Base-by-base conservation (phyloP, 2,329 filamentous ascomycete genomes). In the Xylariales sp. region DNA sequence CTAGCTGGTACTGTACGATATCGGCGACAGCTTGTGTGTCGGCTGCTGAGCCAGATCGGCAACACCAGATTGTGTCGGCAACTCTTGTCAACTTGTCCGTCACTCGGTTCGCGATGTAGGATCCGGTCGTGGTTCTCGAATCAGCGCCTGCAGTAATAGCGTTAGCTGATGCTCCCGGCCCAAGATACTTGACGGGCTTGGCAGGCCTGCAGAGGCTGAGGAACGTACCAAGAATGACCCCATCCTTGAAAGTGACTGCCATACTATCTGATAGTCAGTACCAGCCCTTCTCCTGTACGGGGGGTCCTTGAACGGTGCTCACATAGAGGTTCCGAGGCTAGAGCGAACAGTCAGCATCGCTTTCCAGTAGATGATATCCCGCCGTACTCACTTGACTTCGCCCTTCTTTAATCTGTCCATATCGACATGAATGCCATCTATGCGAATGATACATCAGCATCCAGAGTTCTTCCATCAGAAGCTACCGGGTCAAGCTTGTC, bases 11-110 rank as follows among this genome's bases (percentile, higher is more conserved):
- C 62, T 95, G 88, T 31, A 98, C 93, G 57, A 98, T 96, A 60
- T 98, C 93, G 45, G 93, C 93, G 36, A 98, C 89, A 37, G 93
- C 93, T 69, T 98, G 93, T 45, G 93, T 98, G 62, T 98, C 93
- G 53, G 93, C 93, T 22, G 93, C 93, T 19, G 93, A 98, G 38
- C 93, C 93, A 47, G 93, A 97, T 59, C 93, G 85, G 73, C 93
- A 98, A 74, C 93, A 98, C 93, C 93, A 98, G 69, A 98, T 97
- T 45, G 91, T 97, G 68, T 98, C 93, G 71, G 95, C 87, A 47
- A 98, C 91, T 74, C 90, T 86, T 58, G 93, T 98, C 63, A 98
- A 82, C 76, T 98, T 98, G 78, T 98, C 93, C 51, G 93, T 98
- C 52, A 98, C 93, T 75, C 93, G 85, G 70, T 98, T 98, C 57